Conservation (phyloP, 1,139 yeast genomes). For the Candida dubliniensis region DNA sequence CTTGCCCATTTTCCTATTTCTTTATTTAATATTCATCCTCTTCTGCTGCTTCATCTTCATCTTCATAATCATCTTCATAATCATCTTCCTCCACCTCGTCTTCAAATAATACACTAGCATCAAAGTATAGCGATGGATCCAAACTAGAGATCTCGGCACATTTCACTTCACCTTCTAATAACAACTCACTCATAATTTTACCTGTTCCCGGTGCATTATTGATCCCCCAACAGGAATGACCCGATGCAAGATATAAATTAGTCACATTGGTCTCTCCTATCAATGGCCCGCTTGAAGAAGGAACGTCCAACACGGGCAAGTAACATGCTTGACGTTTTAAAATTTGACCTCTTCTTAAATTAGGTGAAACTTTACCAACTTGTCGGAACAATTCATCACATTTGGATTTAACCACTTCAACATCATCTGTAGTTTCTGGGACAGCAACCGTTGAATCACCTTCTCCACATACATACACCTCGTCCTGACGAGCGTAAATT, state of each 20-base stretch:
- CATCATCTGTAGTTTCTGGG: slow-evolving; percentile 94
- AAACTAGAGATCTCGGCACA: slow-evolving; percentile 80
- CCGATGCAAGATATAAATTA: slow-evolving; percentile 78
- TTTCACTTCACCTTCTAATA: slow-evolving; percentile 78
- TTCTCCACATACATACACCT: slow-evolving; percentile 96
- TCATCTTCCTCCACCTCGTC: slow-evolving; percentile 38
- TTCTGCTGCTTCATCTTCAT: slow-evolving; percentile 5
- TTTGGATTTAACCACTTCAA: slow-evolving; percentile 80
- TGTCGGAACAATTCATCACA: slow-evolving; percentile 85
- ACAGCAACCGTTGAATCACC: slow-evolving; percentile 88
- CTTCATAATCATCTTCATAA: slow-evolving; percentile 12
- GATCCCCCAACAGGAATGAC: slow-evolving; percentile 98
- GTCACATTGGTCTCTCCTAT: slow-evolving; percentile 90
- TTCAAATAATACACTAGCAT: slow-evolving; percentile 56
- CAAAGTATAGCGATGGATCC: slow-evolving; percentile 85
- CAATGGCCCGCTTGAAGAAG: slow-evolving; percentile 88
- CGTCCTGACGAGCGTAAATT: slow-evolving; percentile 92
- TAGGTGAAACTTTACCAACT: slow-evolving; percentile 76
- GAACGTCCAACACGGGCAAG: slow-evolving; percentile 89
- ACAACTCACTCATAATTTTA: slow-evolving; percentile 80
- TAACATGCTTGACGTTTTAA: slow-evolving; percentile 92
- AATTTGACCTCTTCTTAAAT: slow-evolving; percentile 71
- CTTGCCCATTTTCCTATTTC: background rate
- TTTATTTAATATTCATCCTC: slow-evolving; percentile 4
- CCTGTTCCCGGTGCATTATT: slow-evolving; percentile 98